A percentile compares a stretch with the other conserved stretches of the same genome.
Conservation (phyloP, 1,284 basidiomycete species). For the Pascua guehoae region DNA sequence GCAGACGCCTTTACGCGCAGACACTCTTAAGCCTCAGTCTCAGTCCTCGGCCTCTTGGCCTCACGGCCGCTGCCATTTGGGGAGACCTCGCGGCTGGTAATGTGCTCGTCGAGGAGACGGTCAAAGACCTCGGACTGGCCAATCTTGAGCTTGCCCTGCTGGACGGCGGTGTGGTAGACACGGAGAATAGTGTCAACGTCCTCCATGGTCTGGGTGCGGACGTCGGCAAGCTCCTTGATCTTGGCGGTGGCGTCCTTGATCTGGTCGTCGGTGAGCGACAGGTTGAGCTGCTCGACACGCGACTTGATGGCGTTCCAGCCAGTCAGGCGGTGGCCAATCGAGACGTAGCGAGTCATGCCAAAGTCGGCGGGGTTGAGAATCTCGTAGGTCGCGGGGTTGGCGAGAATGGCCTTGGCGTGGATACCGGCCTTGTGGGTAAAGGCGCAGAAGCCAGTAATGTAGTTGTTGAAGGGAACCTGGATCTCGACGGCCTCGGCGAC, state of each 20-base stretch:
- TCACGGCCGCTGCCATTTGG: conserved; percentile 8
- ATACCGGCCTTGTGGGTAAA: conserved; percentile 99
- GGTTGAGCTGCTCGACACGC: conserved; percentile 92
- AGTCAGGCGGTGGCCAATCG: conserved; percentile 93
- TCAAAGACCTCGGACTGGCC: conserved; percentile 85
- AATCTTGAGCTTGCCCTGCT: conserved; percentile 77
- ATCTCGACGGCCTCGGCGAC: conserved; percentile 99
- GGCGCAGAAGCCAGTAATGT: conserved; percentile 87
- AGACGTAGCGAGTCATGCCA: conserved; percentile 94
- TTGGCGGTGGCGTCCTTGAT: conserved; percentile 98
- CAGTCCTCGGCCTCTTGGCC: conserved; percentile 17
- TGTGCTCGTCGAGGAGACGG: conserved; percentile 61
- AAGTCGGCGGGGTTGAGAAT: conserved; percentile 91
- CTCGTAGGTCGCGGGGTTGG: conserved; percentile 95
- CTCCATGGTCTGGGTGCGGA: conserved; percentile 97
- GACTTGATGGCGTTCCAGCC: conserved; percentile 99
- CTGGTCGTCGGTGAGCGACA: conserved; percentile 56
- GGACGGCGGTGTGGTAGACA: conserved; percentile 86
- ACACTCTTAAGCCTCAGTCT: neutral
- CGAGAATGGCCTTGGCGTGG: conserved; percentile 99
- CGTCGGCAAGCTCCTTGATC: conserved; percentile 98
- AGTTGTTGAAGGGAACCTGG: conserved; percentile 80
- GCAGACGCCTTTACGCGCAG: neutral
- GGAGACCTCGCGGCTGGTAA: conserved; percentile 27
- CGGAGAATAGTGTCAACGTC: conserved; percentile 96